Percentiles rank a stretch among this genome's conserved stretches.
Evolutionary conservation across 768 basidiomycete species (phyloP).

Genomic region (Panaeolus papilionaceus): DNA sequence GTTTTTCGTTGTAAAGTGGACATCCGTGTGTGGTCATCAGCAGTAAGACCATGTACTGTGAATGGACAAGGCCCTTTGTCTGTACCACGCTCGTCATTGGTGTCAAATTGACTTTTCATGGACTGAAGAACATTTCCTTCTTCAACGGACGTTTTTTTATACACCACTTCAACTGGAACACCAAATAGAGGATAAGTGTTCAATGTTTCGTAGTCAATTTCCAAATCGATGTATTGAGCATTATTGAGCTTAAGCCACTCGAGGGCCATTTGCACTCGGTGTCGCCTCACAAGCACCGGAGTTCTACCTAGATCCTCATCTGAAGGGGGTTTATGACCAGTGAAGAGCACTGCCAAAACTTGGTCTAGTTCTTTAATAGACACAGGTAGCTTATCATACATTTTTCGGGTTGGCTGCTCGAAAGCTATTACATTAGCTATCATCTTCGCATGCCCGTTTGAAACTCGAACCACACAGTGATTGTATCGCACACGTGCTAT

Average conservation of each 20-base stretch:
- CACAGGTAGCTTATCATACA: slow-evolving; percentile 40
- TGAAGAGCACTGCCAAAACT: slow-evolving; percentile 22
- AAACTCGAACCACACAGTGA: slow-evolving; percentile 36
- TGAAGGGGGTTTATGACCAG: neutral
- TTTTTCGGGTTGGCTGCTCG: slow-evolving; percentile 34
- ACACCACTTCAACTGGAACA: slow-evolving; percentile 25
- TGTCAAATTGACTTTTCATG: slow-evolving; percentile 21
- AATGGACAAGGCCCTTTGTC: slow-evolving; percentile 40
- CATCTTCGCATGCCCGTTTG: slow-evolving; percentile 39
- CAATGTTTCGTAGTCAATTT: slow-evolving; percentile 32
- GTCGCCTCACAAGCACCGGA: slow-evolving; percentile 19
- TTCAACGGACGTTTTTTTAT: slow-evolving; percentile 20
- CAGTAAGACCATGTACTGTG: slow-evolving; percentile 42
- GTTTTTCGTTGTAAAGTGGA: slow-evolving; percentile 23
- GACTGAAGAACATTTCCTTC: slow-evolving; percentile 14
- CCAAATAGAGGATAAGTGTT: slow-evolving; percentile 27
- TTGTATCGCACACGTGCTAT: slow-evolving; percentile 31
- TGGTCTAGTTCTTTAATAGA: slow-evolving; percentile 35
- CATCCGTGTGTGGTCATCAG: slow-evolving; percentile 28
- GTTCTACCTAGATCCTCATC: slow-evolving; percentile 16
- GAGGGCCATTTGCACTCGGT: neutral
- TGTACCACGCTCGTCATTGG: slow-evolving; percentile 29
- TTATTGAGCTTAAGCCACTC: slow-evolving; percentile 24
- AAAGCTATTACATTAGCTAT: slow-evolving; percentile 40
- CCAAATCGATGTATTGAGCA: slow-evolving; percentile 16